phyloP scores from a whole-genome alignment of 805 yeast genomes.

The Peterozyma toletana region DNA sequence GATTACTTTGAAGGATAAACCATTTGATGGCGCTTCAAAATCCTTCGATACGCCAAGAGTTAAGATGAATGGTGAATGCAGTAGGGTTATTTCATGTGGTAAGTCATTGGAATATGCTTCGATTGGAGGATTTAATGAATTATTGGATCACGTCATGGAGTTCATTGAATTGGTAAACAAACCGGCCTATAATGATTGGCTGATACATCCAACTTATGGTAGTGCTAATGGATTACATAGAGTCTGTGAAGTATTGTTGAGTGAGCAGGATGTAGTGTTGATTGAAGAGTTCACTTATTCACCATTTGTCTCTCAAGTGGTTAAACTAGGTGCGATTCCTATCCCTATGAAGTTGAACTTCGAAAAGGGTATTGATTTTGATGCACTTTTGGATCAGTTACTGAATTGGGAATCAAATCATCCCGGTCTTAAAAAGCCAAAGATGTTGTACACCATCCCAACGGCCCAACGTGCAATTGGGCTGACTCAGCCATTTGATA shows the following conservation, averaged over 20 bases:
- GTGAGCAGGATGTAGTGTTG: conserved; percentile 40
- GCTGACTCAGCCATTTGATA: conserved; percentile 32
- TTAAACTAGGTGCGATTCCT: conserved; percentile 32
- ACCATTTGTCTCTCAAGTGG: conserved; percentile 37
- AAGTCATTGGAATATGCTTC: conserved; percentile 42
- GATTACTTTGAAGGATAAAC: conserved; percentile 36
- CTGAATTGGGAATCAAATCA: conserved; percentile 39
- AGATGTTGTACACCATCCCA: conserved; percentile 44
- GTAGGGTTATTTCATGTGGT: neutral
- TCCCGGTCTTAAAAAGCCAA: conserved; percentile 35
- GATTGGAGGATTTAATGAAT: conserved; percentile 38
- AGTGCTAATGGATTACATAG: conserved; percentile 51
- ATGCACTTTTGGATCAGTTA: conserved; percentile 32
- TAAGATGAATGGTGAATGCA: neutral
- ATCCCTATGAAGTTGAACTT: conserved; percentile 23
- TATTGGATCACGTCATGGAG: conserved; percentile 30
- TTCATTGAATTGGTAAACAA: conserved; percentile 21
- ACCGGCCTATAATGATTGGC: conserved; percentile 44
- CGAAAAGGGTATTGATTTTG: conserved; percentile 39
- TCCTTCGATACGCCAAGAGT: neutral
- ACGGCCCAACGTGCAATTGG: conserved; percentile 58
- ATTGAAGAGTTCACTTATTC: conserved; percentile 43
- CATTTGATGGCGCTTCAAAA: conserved; percentile 25
- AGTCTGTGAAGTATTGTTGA: conserved; percentile 40
- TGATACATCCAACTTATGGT: conserved; percentile 37